Conservation (phyloP, 169 alveolate genomes). For the Eimeria sp. region DNA sequence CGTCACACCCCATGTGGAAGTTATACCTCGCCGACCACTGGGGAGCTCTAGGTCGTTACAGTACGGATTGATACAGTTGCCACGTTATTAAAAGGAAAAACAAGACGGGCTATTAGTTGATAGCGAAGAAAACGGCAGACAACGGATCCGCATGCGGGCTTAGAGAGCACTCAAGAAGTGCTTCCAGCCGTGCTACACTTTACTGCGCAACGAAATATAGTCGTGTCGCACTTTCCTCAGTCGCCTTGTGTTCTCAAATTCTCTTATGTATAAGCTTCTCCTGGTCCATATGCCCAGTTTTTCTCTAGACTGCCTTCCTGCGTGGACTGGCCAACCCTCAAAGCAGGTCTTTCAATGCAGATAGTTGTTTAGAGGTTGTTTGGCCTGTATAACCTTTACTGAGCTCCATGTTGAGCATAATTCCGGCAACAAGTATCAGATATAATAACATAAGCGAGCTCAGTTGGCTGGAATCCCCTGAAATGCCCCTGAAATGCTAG, state of each 20-base stretch:
- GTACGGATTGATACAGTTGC: no score
- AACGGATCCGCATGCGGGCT: not conserved
- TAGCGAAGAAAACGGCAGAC: not conserved
- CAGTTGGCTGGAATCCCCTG: no score
- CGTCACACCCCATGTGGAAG: not conserved
- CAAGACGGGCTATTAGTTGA: not conserved
- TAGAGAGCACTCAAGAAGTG: not conserved
- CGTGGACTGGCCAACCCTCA: not conserved
- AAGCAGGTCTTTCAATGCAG: not conserved
- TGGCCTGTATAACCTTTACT: not conserved
- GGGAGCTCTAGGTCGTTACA: no score
- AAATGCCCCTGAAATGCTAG: no score
- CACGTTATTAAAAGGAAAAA: no score
- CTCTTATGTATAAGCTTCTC: not conserved
- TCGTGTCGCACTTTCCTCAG: not conserved
- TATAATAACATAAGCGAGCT: no score
- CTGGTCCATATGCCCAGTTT: not conserved
- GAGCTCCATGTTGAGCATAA: not conserved
- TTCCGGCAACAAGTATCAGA: no score
- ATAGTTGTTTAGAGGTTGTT: not conserved
- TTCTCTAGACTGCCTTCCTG: not conserved
- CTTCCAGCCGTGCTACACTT: not conserved
- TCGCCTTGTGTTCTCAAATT: not conserved
- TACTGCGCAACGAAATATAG: not conserved
- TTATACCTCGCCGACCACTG: not conserved